Base-by-base conservation (phyloP, 495 filamentous ascomycete genomes). In the Podospora pseudopauciseta region DNA sequence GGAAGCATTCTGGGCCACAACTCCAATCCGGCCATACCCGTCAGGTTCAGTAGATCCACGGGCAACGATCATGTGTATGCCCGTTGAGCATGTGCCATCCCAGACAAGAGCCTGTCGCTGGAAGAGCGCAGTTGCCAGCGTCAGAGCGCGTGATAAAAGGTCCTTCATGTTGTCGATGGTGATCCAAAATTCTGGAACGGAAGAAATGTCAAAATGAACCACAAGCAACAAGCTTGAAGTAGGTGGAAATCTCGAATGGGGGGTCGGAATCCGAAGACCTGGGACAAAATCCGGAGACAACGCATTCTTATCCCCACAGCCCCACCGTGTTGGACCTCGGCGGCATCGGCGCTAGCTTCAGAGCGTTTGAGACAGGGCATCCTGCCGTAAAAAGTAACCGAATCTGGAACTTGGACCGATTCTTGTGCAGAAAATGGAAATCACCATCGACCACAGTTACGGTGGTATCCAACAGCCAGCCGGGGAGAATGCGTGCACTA, bases 1-100 rank as follows among this genome's bases (percentile, higher is more conserved):
- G 20, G 64, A 58, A 18, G 68, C 67, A 32, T 66, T 67, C 7
- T 55, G 19, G n/a, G 71, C 69, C 26, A 73, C 61, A 5, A 66
- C 58, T 59, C 63, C 68, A 13, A 67, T 68, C n/a, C 65, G 49
- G 0, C 71, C 71, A 9, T 44, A 5, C 3, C 68, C 71, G 0
- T 61, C 56, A 4, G 63, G 53, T 56, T 73, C 71, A 19, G 19
- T 64, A 18, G 23, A 66, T 26, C 71, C 71, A 6, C 71, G 68
- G 26, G 71, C 71, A 26, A 70, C 69, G 28, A 73, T 65, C 26
- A 73, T 19, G 28, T 70, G 67, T 0, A 73, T 4, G 18, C 69
- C 69, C 23, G 59, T 61, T 19, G 63, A 39, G 69, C 71, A 73
- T 9, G 32, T 49, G 26, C 58, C 63, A 1, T 65, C 58, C 34